A percentile compares a stretch with the other conserved stretches of the same genome.
Conservation (phyloP, 73 alveolate species). For the Tetrahymena thermophila region DNA sequence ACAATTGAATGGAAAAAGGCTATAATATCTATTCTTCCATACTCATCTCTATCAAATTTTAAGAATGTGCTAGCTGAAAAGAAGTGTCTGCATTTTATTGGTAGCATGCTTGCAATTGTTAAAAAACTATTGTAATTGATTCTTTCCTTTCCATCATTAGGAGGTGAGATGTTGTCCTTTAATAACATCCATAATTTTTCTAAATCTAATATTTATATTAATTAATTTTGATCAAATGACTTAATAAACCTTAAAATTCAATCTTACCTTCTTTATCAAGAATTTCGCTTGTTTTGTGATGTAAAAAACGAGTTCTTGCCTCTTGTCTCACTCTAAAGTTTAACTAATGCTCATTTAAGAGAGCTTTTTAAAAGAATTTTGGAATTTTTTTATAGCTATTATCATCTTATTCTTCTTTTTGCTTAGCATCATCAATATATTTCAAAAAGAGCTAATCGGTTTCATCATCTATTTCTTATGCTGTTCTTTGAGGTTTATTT, state of each 20-base stretch:
- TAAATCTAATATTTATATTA: constrained; percentile 43
- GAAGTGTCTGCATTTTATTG: constrained; percentile 77
- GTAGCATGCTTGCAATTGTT: constrained; percentile 53
- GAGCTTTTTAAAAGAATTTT: constrained; percentile 79
- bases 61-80: constrained; percentile 85
- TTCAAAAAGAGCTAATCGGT: constrained; percentile 74
- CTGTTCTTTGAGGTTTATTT: constrained; percentile 37
- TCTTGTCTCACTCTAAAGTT: constrained; percentile 83
- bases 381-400: constrained; percentile 79
- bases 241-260: background rate
- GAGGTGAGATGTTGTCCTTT: constrained; percentile 80
- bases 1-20: constrained; percentile 97
- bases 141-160: constrained; percentile 90
- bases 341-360: constrained; percentile 67
- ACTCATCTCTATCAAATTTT: constrained; percentile 92
- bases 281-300: constrained; percentile 86
- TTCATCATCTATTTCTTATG: constrained; percentile 66
- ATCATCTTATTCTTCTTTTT: constrained; percentile 69
- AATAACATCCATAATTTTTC: constrained; percentile 83
- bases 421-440: constrained; percentile 73
- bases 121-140: constrained; percentile 80
- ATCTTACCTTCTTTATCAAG: constrained; percentile 67
- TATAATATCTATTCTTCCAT: constrained; percentile 94
- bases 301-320: constrained; percentile 87
- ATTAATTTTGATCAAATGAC: background rate